phyloP scores from a whole-genome alignment of 2,329 filamentous ascomycete species.

The Claviceps spartinae region DNA sequence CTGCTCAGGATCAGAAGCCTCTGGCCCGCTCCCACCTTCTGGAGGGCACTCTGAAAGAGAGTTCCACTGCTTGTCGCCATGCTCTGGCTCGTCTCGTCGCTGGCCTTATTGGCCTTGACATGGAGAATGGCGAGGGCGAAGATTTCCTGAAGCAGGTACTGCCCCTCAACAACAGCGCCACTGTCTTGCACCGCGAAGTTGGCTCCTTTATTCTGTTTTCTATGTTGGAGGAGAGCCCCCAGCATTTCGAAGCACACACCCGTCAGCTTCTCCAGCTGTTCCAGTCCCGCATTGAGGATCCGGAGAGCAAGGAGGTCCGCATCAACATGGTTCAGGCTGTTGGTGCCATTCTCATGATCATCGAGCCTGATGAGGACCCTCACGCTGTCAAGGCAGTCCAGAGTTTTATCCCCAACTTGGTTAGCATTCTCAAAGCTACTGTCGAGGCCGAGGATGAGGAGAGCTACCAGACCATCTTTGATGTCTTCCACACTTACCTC shows the following conservation, averaged over 20 bases:
- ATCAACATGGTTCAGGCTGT: slow-evolving; percentile 90
- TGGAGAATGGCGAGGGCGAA: slow-evolving; percentile 60
- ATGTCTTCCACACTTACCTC: slow-evolving; percentile 92
- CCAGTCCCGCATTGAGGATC: slow-evolving; percentile 74
- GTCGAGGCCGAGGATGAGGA: slow-evolving; percentile 75
- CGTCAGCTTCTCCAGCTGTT: slow-evolving; percentile 72
- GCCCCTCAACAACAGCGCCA: slow-evolving; percentile 61
- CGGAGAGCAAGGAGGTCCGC: slow-evolving; percentile 80
- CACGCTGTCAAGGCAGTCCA: slow-evolving; percentile 63
- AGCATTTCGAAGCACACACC: slow-evolving; percentile 71
- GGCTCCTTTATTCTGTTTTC: slow-evolving; percentile 89
- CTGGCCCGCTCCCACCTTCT: slow-evolving; percentile 72
- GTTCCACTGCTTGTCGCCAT: slow-evolving; percentile 64
- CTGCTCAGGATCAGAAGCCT: slow-evolving; percentile 62
- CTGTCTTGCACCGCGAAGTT: slow-evolving; percentile 72
- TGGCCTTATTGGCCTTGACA: slow-evolving; percentile 71
- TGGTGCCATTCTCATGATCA: slow-evolving; percentile 72
- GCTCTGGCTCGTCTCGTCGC: slow-evolving; percentile 80
- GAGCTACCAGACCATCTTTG: slow-evolving; percentile 78
- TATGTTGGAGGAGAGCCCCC: slow-evolving; percentile 75
- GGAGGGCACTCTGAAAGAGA: slow-evolving; percentile 70
- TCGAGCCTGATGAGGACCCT: slow-evolving; percentile 77
- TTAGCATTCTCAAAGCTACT: slow-evolving; percentile 72
- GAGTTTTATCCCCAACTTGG: slow-evolving; percentile 72
- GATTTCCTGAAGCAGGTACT: slow-evolving; percentile 70